A percentile compares a stretch with the other conserved stretches of the same genome.
Conservation (phyloP, 2,329 filamentous ascomycete genomes). For the Aspergillus sp. region DNA sequence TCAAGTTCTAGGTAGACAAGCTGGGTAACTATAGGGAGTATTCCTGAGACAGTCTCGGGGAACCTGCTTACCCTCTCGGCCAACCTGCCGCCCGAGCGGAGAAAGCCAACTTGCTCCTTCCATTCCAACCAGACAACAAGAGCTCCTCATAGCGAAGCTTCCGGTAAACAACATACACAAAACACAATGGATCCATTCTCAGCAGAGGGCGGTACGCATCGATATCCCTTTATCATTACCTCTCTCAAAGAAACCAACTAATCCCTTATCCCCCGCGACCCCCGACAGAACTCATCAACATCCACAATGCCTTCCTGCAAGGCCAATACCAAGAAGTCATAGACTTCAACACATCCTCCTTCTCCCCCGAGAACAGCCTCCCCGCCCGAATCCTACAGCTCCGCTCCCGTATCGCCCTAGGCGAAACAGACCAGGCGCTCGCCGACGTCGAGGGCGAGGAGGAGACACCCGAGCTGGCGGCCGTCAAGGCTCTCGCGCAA, state of each 20-base stretch:
- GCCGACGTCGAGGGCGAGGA: constrained; percentile 68
- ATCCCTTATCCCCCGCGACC: constrained; percentile 23
- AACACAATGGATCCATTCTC: constrained; percentile 66
- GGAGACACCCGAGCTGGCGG: constrained; percentile 72
- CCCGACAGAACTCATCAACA: constrained; percentile 65
- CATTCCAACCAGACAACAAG: constrained; percentile 14
- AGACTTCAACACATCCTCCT: constrained; percentile 79
- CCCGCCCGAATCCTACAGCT: constrained; percentile 78
- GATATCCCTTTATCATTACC: not conserved
- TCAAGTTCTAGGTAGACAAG: not conserved
- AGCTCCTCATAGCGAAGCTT: constrained; percentile 12
- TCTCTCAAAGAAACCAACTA: constrained; percentile 4
- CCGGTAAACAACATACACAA: constrained; percentile 16
- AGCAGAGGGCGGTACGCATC: constrained; percentile 60
- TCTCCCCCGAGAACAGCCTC: constrained; percentile 77
- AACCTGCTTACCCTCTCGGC: constrained; percentile 20
- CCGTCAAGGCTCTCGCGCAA: constrained; percentile 76
- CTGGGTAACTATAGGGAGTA: too few species aligned
- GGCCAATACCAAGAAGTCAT: constrained; percentile 86
- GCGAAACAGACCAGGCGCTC: constrained; percentile 74
- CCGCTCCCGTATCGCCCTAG: constrained; percentile 81
- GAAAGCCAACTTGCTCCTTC: constrained; percentile 31
- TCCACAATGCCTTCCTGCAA: constrained; percentile 69
- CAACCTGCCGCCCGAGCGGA: constrained; percentile 21
- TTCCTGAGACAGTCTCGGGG: constrained; percentile 9